Evolutionary conservation across 441 rosid species (phyloP).

Genomic region (Erodium moschatum): DNA sequence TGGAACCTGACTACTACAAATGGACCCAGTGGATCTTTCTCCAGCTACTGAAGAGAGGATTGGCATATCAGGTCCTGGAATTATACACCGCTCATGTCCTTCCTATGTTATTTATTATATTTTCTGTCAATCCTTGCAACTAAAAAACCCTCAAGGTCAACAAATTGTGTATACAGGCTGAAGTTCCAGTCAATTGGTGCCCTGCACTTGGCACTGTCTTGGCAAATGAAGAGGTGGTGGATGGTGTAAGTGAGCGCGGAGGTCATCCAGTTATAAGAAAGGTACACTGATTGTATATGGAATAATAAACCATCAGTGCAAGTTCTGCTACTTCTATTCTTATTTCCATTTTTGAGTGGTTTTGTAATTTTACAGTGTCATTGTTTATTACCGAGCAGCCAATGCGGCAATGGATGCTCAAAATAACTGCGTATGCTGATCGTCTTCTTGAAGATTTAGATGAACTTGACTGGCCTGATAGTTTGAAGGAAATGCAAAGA

Average conservation of each 20-base stretch:
- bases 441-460: slow-evolving; percentile 88
- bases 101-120: slow-evolving; percentile 14
- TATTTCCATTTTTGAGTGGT: slow-evolving; percentile 46
- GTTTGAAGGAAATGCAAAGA: slow-evolving; percentile 85
- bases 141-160: slow-evolving; percentile 24
- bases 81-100: neutral
- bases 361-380: slow-evolving; percentile 82
- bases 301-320: slow-evolving; percentile 13
- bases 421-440: slow-evolving; percentile 90
- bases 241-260: slow-evolving; percentile 97
- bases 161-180: slow-evolving; percentile 50
- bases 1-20: slow-evolving; percentile 75
- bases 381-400: slow-evolving; percentile 99
- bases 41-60: slow-evolving; percentile 86
- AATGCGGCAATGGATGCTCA: slow-evolving; percentile 99
- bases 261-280: slow-evolving; percentile 91
- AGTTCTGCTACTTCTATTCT: slow-evolving; percentile 17
- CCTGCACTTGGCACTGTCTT: slow-evolving; percentile 97
- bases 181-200: slow-evolving; percentile 97
- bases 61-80: slow-evolving; percentile 80
- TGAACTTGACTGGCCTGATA: slow-evolving; percentile 93
- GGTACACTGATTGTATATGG: slow-evolving; percentile 32
- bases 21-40: slow-evolving; percentile 99
- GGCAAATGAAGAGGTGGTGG: slow-evolving; percentile 97
- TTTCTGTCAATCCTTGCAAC: slow-evolving; percentile 13